A percentile compares a stretch with the other conserved stretches of the same genome.
Evolutionary conservation across 306 rosid genomes (phyloP).

Genomic region (Psophocarpus tetragonolobus): DNA sequence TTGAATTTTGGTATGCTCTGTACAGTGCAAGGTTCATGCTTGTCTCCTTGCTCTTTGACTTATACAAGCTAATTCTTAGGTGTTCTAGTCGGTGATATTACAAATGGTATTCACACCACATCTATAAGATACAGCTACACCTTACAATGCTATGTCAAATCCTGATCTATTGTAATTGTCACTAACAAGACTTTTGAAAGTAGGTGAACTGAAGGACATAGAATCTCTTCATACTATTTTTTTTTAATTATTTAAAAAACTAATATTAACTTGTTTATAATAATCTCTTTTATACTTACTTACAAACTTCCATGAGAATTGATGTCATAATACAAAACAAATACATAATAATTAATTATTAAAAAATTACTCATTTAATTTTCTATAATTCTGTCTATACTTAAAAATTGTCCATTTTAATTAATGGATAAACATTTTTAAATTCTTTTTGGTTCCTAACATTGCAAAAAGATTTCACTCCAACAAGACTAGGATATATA

Average conservation of each 20-base stretch:
- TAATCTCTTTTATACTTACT: not conserved
- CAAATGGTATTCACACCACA: not conserved
- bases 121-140: not conserved
- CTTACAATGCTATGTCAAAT: not conserved
- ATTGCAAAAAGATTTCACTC: too few relatives aligned
- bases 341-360: not conserved
- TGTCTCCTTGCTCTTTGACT: constrained; percentile 27
- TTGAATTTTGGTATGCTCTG: constrained; percentile 21
- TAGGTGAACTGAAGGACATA: too few relatives aligned
- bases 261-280: too few relatives aligned
- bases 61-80: too few relatives aligned
- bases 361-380: too few relatives aligned
- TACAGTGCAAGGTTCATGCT: not conserved
- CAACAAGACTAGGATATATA: too few relatives aligned
- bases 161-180: not conserved
- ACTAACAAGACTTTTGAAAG: not conserved
- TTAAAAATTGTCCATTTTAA: too few relatives aligned
- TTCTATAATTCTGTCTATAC: too few relatives aligned
- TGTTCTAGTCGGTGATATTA: constrained; percentile 16
- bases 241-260: too few relatives aligned
- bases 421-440: too few relatives aligned
- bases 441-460: too few relatives aligned
- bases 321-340: not conserved
- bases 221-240: too few relatives aligned
- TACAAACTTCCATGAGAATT: not conserved